phyloP scores from a whole-genome alignment of 441 rosid genomes.

The Theobroma grandiflorum region DNA sequence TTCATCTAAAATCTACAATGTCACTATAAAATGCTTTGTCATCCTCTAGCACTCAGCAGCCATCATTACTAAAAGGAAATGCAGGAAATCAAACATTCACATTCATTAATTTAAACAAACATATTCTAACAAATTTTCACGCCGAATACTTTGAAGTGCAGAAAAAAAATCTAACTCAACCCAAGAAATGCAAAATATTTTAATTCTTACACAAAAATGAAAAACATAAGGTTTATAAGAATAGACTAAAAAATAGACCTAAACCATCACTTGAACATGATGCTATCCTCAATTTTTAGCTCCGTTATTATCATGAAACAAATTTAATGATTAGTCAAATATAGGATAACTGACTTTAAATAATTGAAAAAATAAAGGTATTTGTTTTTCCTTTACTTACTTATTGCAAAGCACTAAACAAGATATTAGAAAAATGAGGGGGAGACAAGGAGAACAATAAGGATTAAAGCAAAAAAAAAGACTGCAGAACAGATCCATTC shows the following conservation, averaged over 20 bases:
- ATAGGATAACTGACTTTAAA: background rate
- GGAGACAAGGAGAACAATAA: background rate
- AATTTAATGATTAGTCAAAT: background rate
- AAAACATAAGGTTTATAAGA: background rate
- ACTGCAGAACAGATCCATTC: background rate
- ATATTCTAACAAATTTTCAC: background rate
- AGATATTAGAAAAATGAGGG: background rate
- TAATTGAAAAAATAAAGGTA: background rate
- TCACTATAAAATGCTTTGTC: background rate
- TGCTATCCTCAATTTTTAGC: background rate
- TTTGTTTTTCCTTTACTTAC: background rate
- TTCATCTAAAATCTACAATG: background rate
- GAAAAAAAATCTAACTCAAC: background rate
- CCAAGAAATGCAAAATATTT: background rate
- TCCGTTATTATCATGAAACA: background rate
- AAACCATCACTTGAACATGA: background rate
- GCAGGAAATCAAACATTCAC: background rate
- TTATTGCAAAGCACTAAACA: background rate
- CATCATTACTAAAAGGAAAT: background rate
- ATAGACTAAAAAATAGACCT: background rate
- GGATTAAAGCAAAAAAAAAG: background rate
- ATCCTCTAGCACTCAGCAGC: background rate
- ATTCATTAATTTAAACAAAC: background rate
- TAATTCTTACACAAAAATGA: background rate
- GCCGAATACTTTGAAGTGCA: background rate